A percentile compares a stretch with the other conserved stretches of the same genome.
Evolutionary conservation across 2,329 filamentous ascomycete genomes (phyloP).

Genomic region (Fusarium sp.): DNA sequence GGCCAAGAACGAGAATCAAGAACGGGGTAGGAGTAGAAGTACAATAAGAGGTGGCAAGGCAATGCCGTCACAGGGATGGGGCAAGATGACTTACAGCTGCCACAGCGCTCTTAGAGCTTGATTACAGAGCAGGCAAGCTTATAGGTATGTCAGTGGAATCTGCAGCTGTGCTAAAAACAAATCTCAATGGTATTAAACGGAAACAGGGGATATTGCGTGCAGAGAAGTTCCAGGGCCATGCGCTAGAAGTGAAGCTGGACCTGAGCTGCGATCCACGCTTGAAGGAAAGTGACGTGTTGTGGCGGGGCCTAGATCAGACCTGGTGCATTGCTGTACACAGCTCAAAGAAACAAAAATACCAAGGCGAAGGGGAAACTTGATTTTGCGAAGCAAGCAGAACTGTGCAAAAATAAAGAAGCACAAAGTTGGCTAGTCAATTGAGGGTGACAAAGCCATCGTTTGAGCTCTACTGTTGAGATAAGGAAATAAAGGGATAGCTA

Average conservation of each 20-base stretch:
- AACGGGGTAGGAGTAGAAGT: neutral
- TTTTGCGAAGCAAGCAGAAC: conserved; percentile 2
- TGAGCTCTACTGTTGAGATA: neutral
- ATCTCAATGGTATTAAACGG: conserved; percentile 24
- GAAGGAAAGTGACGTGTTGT: conserved; percentile 44
- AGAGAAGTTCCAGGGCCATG: conserved; percentile 31
- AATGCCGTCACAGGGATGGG: conserved; percentile 13
- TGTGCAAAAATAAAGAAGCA: neutral
- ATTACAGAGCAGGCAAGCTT: conserved; percentile 24
- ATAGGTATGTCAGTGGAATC: conserved; percentile 29
- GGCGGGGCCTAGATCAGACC: conserved; percentile 40
- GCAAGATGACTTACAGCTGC: conserved; percentile 36
- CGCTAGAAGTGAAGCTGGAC: conserved; percentile 39
- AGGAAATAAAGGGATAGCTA: conserved; percentile 1
- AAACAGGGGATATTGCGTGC: conserved; percentile 32
- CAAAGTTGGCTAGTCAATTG: neutral
- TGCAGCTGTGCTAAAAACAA: conserved; percentile 15
- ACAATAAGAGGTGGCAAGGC: conserved; percentile 12
- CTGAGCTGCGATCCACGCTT: conserved; percentile 41
- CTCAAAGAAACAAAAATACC: conserved; percentile 15
- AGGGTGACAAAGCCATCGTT: neutral
- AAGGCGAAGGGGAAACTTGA: conserved; percentile 8
- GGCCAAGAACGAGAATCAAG: neutral
- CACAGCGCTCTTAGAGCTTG: conserved; percentile 18
- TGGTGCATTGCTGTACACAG: conserved; percentile 28